These are phyloP conservation scores for Xerocomus potaroensis DNA, from an alignment of 768 basidiomycete genomes.

Conservation along the genomic window DNA sequence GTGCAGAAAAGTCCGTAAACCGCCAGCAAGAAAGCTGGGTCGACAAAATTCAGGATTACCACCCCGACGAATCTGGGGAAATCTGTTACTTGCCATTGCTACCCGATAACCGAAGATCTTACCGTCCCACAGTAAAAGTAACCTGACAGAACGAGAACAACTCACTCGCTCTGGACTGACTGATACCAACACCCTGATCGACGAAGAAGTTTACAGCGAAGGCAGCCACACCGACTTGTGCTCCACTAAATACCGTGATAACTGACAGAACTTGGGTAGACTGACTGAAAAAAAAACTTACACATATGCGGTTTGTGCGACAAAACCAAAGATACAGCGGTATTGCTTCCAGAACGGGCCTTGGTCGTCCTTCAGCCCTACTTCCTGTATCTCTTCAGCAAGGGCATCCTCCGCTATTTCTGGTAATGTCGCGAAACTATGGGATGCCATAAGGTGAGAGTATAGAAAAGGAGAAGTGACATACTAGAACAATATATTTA, in stretches of 20 bases:
- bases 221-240: slow-evolving; percentile 62
- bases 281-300: slow-evolving; percentile 38
- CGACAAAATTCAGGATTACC: slow-evolving; percentile 54
- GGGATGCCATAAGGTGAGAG: neutral
- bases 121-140: slow-evolving; percentile 62
- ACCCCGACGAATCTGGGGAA: slow-evolving; percentile 55
- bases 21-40: slow-evolving; percentile 59
- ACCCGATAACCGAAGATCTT: slow-evolving; percentile 11
- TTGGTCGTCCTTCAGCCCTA: slow-evolving; percentile 37
- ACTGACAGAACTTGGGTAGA: neutral
- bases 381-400: slow-evolving; percentile 42
- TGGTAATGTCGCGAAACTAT: slow-evolving; percentile 61
- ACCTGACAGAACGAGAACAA: slow-evolving; percentile 71
- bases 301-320: slow-evolving; percentile 68
- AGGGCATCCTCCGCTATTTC: slow-evolving; percentile 71
- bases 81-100: slow-evolving; percentile 10
- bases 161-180: slow-evolving; percentile 49
- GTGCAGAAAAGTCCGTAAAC: slow-evolving; percentile 50
- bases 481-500: slow-evolving; percentile 64
- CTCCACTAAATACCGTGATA: slow-evolving; percentile 39
- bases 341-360: slow-evolving; percentile 68
- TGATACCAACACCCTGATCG: slow-evolving; percentile 57
- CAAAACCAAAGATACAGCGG: slow-evolving; percentile 65
- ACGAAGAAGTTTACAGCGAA: slow-evolving; percentile 67
- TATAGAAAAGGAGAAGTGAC: slow-evolving; percentile 16